These are phyloP conservation scores for Pinus tabuliformis DNA, from an alignment of 75 land plant species.

Conservation along the genomic window DNA sequence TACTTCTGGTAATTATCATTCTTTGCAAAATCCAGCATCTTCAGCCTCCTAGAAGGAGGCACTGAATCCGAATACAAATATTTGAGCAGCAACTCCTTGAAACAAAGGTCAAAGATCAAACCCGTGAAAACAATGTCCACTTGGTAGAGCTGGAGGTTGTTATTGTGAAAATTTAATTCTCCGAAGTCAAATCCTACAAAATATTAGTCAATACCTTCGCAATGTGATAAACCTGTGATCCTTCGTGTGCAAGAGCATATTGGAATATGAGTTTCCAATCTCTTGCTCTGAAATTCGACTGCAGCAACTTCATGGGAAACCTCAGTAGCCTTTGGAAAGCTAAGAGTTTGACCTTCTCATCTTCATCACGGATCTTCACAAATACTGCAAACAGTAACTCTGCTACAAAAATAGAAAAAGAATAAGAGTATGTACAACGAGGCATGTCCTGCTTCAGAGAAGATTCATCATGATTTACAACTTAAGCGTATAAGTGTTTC, in stretches of 20 bases:
- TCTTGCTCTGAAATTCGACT: background rate
- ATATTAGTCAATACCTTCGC: background rate
- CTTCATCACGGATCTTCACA: conserved; percentile 8
- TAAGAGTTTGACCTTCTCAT: conserved; percentile 9
- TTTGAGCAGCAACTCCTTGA: conserved; percentile 8
- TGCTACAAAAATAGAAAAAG: background rate
- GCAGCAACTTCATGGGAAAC: conserved; percentile 8
- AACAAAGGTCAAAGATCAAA: background rate
- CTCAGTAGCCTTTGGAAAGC: conserved; percentile 7
- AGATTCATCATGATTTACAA: too few relatives aligned
- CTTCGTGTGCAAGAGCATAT: background rate
- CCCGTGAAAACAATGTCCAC: too few relatives aligned
- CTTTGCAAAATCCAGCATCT: conserved; percentile 6
- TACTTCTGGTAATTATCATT: conserved; percentile 8
- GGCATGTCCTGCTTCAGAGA: too few relatives aligned
- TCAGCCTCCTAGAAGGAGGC: conserved; percentile 10
- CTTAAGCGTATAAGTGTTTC: too few relatives aligned
- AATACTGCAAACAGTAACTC: conserved; percentile 4
- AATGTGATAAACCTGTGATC: conserved; percentile 8
- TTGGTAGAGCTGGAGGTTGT: too few relatives aligned
- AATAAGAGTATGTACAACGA: too few relatives aligned
- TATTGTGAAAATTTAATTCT: too few relatives aligned
- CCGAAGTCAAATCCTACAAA: too few relatives aligned
- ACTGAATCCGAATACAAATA: conserved; percentile 3
- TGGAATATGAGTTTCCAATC: conserved; percentile 13